Base-by-base conservation (phyloP, 2,329 filamentous ascomycete species). In the Onygena corvina region DNA sequence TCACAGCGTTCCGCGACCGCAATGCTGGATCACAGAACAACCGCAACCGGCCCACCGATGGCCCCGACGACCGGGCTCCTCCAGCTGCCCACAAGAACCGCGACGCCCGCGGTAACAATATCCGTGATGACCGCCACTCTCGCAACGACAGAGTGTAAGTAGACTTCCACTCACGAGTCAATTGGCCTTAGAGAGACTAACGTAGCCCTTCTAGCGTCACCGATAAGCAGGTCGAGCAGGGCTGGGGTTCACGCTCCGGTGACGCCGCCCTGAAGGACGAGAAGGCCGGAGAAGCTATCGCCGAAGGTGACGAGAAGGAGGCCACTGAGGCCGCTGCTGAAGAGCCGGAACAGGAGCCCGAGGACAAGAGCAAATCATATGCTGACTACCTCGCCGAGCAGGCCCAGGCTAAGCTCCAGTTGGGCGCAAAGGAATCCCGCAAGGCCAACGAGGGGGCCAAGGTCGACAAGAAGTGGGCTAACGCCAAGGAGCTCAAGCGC, bases 391-490 rank as follows among this genome's bases (percentile, higher is more conserved):
- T 93, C 48, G 85, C 81, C 65, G 80, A 85, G 67, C 76, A 75
- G 64, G 78, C 78, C 52, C 77, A 80, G 69, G 90, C 89, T 79
- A 89, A 87, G 74, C 77, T 79, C 57, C 76, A 74, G 60, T 69
- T 75, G 56, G 78, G 77, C 60, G 69, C 72, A 59, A 76, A 82
- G 61, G 78, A 86, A 63, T 76, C 87, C 64, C 90, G 92, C 73
- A 81, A 88, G 75, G 74, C 90, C 70, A 95, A 96, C 76, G 89
- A 95, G 76, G 89, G 89, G 64, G 78, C 75, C 75, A 86, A 87
- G 75, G 66, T 74, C 62, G 81, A 88, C 76, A 90, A 92, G 80
- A 92, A 95, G 79, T 94, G 89, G 86, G 85, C 84, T 62, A 76
- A 77, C 62, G 88, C 87, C 67, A 93, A 89, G 76, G 71, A 75